Evolutionary conservation across 73 alveolate genomes (phyloP), one percentile per base, ranked within the genome.

Genomic region (Chromera velia): DNA sequence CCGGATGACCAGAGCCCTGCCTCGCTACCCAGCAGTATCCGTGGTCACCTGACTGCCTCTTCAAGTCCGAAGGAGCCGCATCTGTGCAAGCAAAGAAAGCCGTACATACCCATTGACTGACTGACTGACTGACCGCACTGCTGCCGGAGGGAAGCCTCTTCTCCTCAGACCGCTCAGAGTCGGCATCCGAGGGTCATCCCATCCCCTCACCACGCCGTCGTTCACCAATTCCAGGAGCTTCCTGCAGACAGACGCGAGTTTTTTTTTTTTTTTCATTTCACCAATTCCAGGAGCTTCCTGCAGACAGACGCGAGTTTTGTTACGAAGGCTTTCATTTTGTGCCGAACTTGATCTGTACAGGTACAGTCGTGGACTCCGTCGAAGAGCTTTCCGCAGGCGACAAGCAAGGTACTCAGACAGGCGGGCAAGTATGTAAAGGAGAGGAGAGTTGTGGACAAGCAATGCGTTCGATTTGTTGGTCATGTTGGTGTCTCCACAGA

Each of bases 131-230:
- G n/a, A n/a, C n/a, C 82, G 81, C 70, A 93, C 68, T 1, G 98
- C 95, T 1, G 88, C 89, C n/a, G 91, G 93, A 27, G 93, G 87
- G 66, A 87, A 73, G 28, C 98, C 98, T 33, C 98, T 82, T 65
- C 98, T 89, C 91, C 93, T 83, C 70, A 93, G 82, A n/a, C 96
- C 98, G 65, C 89, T 91, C 33, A 90, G 87, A 26, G 98, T 93
- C 47, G 98, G 96, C 93, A 93, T 91, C 72, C 98, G 91, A 0
- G 98, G 98, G 75, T 93, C 98, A 72, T 89, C 88, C 98, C 98
- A 93, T 24, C 96, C 95, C 0, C 88, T 95, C 46, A 88, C 98
- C 32, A 65, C 64, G n/a, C 92, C 92, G 18, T 90, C 80, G 81
- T 90, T 94, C 7, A 82, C 96, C 77, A 90, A 87, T 91, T 4